These are phyloP conservation scores for Gloeopeniophorella convolvens DNA, from an alignment of 768 basidiomycete species.

Conservation along the genomic window DNA sequence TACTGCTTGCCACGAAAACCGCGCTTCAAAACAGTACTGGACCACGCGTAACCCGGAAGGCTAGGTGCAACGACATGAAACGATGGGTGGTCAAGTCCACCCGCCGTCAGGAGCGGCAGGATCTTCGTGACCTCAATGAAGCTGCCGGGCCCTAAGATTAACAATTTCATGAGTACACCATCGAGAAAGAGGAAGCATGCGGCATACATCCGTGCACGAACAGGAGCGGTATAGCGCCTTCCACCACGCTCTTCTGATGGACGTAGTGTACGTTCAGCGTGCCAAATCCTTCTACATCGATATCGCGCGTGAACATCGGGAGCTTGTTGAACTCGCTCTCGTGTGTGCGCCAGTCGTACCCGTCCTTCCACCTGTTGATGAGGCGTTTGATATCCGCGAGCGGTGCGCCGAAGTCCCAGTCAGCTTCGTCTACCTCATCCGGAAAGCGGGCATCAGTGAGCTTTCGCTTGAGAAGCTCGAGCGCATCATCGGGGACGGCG, in stretches of 20 bases:
- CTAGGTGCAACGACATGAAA: constrained; percentile 26
- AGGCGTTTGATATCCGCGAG: constrained; percentile 23
- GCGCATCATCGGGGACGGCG: constrained; percentile 34
- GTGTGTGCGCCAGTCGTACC: constrained; percentile 25
- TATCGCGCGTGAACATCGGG: constrained; percentile 29
- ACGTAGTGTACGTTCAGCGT: constrained; percentile 30
- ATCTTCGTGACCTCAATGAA: constrained; percentile 26
- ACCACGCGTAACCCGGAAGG: constrained; percentile 26
- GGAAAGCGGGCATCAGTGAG: constrained; percentile 43
- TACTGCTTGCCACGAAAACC: constrained; percentile 23
- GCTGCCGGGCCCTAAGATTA: constrained; percentile 24
- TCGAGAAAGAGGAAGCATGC: background rate
- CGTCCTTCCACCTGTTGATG: constrained; percentile 25
- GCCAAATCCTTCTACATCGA: constrained; percentile 27
- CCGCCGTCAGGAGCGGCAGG: constrained; percentile 22
- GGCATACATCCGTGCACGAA: constrained; percentile 27
- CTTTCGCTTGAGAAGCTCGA: constrained; percentile 37
- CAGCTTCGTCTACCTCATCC: constrained; percentile 46
- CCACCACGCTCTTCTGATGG: constrained; percentile 25
- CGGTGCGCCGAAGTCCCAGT: constrained; percentile 41
- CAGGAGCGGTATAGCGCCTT: constrained; percentile 24
- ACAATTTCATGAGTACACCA: constrained; percentile 2
- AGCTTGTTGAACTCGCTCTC: constrained; percentile 27
- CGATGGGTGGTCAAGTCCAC: constrained; percentile 16
- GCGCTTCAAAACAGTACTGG: constrained; percentile 21